phyloP scores from a whole-genome alignment of 306 rosid genomes.

The Sicyos baderoa region DNA sequence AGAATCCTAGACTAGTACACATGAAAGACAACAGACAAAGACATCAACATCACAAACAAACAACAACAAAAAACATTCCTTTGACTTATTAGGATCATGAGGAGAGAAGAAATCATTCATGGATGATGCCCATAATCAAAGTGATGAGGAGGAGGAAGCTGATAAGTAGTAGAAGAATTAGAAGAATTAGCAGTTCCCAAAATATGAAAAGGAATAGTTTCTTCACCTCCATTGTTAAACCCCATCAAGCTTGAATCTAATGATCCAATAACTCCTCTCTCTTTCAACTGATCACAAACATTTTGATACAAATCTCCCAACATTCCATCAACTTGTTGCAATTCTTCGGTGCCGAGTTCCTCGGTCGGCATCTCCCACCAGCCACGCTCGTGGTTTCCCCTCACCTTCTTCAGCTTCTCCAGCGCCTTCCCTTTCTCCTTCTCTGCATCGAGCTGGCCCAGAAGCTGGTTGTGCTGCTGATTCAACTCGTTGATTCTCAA shows the following conservation, averaged over 20 bases:
- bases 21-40: background rate
- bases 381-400: background rate
- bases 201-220: constrained; percentile 6
- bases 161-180: background rate
- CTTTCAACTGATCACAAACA: background rate
- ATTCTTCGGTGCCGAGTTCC: constrained; percentile 15
- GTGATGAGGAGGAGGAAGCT: background rate
- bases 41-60: background rate
- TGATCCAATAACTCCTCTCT: constrained; percentile 2
- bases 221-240: background rate
- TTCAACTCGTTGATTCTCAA: constrained; percentile 22
- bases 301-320: background rate
- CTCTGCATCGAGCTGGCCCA: constrained; percentile 11
- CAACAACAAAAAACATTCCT: too few species aligned
- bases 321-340: background rate
- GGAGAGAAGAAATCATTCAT: background rate
- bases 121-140: background rate
- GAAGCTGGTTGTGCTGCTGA: constrained; percentile 17
- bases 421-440: constrained; percentile 16
- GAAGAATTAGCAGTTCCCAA: background rate
- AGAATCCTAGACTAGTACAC: background rate
- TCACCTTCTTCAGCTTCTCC: background rate
- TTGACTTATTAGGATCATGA: too few species aligned
- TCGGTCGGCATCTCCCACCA: constrained; percentile 35
- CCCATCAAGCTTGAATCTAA: background rate